Base-by-base conservation (phyloP, 2,329 filamentous ascomycete genomes). In the Ophiostoma populinum region DNA sequence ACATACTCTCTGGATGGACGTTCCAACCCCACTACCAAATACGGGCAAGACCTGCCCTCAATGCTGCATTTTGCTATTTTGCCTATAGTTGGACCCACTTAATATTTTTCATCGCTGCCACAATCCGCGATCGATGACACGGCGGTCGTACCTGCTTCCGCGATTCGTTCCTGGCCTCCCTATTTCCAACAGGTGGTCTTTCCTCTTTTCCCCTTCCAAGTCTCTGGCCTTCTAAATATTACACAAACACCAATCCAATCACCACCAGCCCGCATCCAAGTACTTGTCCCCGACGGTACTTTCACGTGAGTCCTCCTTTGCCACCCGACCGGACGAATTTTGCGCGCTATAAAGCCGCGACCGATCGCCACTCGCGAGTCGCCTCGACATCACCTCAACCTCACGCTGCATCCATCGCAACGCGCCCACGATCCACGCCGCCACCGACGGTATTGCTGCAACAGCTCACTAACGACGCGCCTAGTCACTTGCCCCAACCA, bases 111-210 rank as follows among this genome's bases (percentile, higher is more conserved):
- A 4, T 35, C n/a, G 24, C 24, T 7, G 11, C 19, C 16, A 27
- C 27, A 18, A 8, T 13, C 32, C 18, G 20, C 30, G 20, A 22
- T 30, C 30, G 7, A 32, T 22, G 30, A 22, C 20, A 22, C 24
- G 30, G 30, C 21, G 24, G 24, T 21, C 33, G 37, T 30, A 29
- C 37, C 21, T n/a, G n/a, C n/a, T 39, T 39, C 37, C 37, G 29
- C 24, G 7, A 24, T 28, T 19, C 17, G 27, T 27, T 26, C 36
- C 29, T 26, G 17, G 9, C 20, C 11, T 13, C 13, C 16, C 27
- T 17, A 8, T 31, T 13, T 31, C 25, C 27, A 32, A 24, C 19
- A 24, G n/a, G n/a, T 30, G 16, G 24, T 19, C 21, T 25, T 25
- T 9, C 11, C 21, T 24, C 20, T 20, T 27, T 20, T 35, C 27